Base-by-base conservation (phyloP, 2,329 filamentous ascomycete genomes). In the Myriosclerotinia duriaeana region DNA sequence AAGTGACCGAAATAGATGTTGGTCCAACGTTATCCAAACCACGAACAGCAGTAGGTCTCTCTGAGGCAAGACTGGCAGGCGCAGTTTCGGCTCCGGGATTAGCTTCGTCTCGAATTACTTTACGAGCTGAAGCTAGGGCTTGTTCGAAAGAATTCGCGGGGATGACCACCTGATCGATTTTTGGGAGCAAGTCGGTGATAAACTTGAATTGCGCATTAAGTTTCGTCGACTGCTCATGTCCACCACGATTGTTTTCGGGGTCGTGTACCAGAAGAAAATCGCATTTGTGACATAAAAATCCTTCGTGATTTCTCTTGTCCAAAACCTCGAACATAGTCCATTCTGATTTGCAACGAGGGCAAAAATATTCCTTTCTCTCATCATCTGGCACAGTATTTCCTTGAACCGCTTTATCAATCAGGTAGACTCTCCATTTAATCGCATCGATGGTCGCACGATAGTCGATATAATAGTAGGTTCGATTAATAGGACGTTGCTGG, bases 401-500 rank as follows among this genome's bases (percentile, higher is more conserved):
- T 78, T 97, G 93, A 67, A 98, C 92, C 65, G 90, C 88, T 77
- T 94, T 93, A 72, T 93, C 93, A 72, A 98, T 87, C 66, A 89
- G 89, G 76, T 94, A 93, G 62, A 97, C 88, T 69, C 92, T 89
- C 85, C 91, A 99, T 78, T 99, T 99, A 79, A 97, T 96, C 59
- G 92, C 92, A 79, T 99, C 95, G 75, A 99, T 92, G 46, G 94
- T 92, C 67, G 92, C 90, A 68, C 95, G 92, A 75, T 96, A 96
- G 77, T 97, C 93, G 77, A 99, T 94, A 79, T 92, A 99, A 81
- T 96, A 99, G 83, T 97, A 99, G 69, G 94, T 96, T 74, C 92
- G 87, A 76, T 90, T 93, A 71, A 90, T 89, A 6, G 92, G 90
- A 63, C 93, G 89, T 67, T 90, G 89, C 68, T 93, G 91, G 62